Evolutionary conservation across 169 alveolate species (phyloP).

Genomic region (Eimeria sp.): DNA sequence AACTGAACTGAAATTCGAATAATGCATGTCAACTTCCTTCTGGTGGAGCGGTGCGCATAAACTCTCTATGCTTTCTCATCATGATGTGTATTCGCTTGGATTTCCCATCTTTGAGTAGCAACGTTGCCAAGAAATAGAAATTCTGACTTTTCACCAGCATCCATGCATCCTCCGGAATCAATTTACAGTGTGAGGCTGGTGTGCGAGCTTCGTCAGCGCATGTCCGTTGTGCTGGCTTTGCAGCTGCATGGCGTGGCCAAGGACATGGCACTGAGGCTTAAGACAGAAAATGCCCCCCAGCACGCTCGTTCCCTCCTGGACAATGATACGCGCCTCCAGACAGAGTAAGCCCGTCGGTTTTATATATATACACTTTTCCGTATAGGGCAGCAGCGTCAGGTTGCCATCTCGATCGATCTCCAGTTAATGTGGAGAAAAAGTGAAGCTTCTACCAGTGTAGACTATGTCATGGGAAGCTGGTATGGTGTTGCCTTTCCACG

Average conservation of each 20-base stretch:
- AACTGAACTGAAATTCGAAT: not conserved
- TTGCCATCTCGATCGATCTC: not conserved
- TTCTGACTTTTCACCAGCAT: not conserved
- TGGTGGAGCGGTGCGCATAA: not conserved
- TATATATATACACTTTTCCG: not conserved
- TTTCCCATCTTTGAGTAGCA: not conserved
- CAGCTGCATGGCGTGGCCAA: constrained; percentile 69
- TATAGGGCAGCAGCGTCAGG: not conserved
- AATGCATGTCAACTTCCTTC: not conserved
- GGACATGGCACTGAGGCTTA: constrained; percentile 59
- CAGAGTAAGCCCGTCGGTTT: not conserved
- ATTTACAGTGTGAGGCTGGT: not conserved
- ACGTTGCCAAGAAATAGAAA: not conserved
- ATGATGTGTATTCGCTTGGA: not conserved
- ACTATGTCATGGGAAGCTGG: not conserved
- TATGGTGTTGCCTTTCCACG: not conserved
- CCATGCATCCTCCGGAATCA: not conserved
- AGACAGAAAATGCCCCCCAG: constrained; percentile 66
- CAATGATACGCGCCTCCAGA: constrained; percentile 58
- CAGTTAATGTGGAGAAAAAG: not conserved
- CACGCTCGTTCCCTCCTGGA: constrained; percentile 67
- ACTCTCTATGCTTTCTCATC: not conserved
- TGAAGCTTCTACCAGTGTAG: not conserved
- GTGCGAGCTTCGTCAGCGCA: not conserved
- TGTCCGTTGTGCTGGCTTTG: not conserved